Evolutionary conservation across 106 monocot genomes (phyloP).

Genomic region (Phalaenopsis equestris): DNA sequence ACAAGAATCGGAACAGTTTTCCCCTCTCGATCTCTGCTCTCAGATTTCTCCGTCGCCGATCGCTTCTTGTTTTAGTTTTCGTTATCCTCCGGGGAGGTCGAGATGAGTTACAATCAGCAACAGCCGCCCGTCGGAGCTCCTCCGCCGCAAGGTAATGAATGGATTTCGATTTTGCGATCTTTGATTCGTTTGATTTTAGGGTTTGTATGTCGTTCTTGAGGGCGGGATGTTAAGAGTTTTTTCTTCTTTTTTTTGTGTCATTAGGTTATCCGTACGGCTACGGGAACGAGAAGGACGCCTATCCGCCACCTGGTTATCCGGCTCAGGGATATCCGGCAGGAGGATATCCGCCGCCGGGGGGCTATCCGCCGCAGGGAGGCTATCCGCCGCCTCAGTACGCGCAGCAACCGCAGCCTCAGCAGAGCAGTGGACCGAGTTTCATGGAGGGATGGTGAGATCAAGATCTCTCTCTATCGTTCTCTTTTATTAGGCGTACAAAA

Average conservation of each 20-base stretch:
- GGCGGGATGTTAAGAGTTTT: background rate
- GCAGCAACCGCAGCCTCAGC: constrained; percentile 34
- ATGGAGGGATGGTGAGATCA: constrained; percentile 53
- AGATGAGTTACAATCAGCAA: constrained; percentile 56
- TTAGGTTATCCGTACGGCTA: constrained; percentile 30
- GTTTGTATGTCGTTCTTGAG: background rate
- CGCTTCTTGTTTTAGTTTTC: no score
- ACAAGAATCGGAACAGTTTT: background rate
- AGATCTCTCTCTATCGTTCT: background rate
- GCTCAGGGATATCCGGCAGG: constrained; percentile 32
- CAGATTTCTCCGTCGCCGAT: background rate
- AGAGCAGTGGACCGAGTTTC: constrained; percentile 40
- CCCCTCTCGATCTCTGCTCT: background rate
- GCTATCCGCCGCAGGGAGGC: constrained; percentile 13
- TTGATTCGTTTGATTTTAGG: constrained; percentile 3
- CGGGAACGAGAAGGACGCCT: constrained; percentile 17
- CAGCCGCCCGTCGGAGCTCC: constrained; percentile 60
- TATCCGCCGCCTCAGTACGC: constrained; percentile 40
- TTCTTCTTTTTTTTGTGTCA: background rate
- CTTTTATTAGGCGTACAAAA: background rate
- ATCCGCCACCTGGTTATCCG: constrained; percentile 40
- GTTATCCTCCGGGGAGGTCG: background rate
- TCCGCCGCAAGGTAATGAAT: constrained; percentile 50
- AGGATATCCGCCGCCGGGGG: constrained; percentile 25
- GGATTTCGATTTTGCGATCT: background rate